Percentiles rank a stretch among this genome's conserved stretches.
These are phyloP conservation scores for Penicillium sp. DNA, from an alignment of 2,329 filamentous ascomycete genomes.

Conservation along the genomic window DNA sequence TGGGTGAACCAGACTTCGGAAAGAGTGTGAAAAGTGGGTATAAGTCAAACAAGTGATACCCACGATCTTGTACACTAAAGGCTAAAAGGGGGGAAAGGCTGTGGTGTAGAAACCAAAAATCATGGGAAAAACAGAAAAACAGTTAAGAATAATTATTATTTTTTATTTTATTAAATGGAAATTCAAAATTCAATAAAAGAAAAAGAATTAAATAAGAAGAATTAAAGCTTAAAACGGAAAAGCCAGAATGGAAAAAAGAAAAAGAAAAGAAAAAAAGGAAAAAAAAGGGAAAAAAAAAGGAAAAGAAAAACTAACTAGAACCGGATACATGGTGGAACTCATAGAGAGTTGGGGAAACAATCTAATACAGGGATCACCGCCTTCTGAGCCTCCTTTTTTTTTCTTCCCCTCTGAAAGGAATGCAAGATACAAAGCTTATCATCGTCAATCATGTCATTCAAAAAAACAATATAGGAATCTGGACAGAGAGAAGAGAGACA, in stretches of 20 bases:
- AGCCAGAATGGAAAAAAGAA: neutral
- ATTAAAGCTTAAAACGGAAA: constrained; percentile 1
- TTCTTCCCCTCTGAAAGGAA: neutral
- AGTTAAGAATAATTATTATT: neutral
- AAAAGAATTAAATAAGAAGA: neutral
- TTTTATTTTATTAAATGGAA: neutral
- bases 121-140: constrained; percentile 1
- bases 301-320: neutral
- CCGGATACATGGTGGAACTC: neutral
- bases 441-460: neutral
- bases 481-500: neutral
- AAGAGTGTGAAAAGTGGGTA: constrained; percentile 29
- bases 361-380: neutral
- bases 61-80: constrained; percentile 14
- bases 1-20: constrained; percentile 31
- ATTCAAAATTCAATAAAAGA: neutral
- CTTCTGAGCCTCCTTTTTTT: neutral
- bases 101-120: constrained; percentile 10
- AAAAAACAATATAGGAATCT: too few relatives aligned
- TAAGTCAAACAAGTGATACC: constrained; percentile 25
- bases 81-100: constrained; percentile 15
- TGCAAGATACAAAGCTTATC: neutral
- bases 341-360: neutral
- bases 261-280: neutral
- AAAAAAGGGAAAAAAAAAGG: constrained; percentile 1